Percentiles rank a stretch among this genome's conserved stretches.
Conservation (phyloP, 2,329 filamentous ascomycete species). For the Lachnellula arida region DNA sequence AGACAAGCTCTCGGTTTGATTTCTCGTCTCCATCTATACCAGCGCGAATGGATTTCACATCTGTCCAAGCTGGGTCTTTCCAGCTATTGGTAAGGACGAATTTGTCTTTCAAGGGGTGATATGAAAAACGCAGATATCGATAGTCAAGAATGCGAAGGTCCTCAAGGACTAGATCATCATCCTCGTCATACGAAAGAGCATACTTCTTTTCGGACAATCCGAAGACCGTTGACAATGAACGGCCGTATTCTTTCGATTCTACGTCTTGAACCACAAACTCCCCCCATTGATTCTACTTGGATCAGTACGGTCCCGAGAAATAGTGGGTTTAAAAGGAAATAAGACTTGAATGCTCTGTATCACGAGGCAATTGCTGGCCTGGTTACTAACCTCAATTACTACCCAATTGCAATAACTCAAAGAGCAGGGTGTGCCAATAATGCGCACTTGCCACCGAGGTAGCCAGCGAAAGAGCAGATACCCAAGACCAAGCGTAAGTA, state of each 20-base stretch:
- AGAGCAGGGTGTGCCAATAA: constrained; percentile 65
- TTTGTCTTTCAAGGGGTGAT: constrained; percentile 82
- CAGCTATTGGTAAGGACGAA: constrained; percentile 84
- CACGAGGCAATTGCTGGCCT: background rate
- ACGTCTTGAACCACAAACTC: constrained; percentile 79
- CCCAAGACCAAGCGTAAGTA: constrained; percentile 68
- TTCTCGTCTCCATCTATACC: constrained; percentile 90
- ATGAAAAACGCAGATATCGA: constrained; percentile 89
- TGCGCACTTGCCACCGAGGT: constrained; percentile 74
- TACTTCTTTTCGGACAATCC: constrained; percentile 59
- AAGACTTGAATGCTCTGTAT: background rate
- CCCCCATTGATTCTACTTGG: constrained; percentile 80
- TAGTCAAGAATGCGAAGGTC: constrained; percentile 80
- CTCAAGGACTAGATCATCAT: constrained; percentile 73
- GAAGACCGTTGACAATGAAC: constrained; percentile 58
- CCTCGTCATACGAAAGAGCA: constrained; percentile 57
- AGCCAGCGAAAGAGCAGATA: constrained; percentile 89
- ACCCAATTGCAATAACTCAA: constrained; percentile 82
- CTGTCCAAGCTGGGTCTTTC: constrained; percentile 89
- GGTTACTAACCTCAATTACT: constrained; percentile 67
- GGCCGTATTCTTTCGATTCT: constrained; percentile 48
- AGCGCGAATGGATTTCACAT: constrained; percentile 66
- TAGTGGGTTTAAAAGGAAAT: background rate
- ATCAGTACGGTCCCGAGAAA: constrained; percentile 22
- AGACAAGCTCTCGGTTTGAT: constrained; percentile 75